Base-by-base conservation (phyloP, 2,329 filamentous ascomycete species). In the Cryphonectria parasitica region DNA sequence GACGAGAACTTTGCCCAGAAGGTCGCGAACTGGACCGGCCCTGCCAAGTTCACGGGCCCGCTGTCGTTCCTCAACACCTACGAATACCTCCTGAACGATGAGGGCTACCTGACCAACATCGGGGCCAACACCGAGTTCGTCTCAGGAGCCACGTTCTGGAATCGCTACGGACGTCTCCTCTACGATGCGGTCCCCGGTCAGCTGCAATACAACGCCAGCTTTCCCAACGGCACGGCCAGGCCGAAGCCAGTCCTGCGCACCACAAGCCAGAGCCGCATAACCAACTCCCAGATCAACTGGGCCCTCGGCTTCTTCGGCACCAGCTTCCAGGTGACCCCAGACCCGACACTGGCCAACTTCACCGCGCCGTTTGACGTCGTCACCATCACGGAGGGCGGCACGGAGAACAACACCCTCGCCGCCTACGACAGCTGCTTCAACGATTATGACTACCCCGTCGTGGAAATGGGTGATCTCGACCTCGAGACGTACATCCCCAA, bases 201-300 rank as follows among this genome's bases (percentile, higher is more conserved):
- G 73, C 73, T 85, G 0, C 77, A 81, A 2, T 89, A 87, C 79
- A 82, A 84, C 73, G 76, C 80, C 19, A 80, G 75, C 63, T 85
- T 78, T 69, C 74, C 80, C 39, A 84, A 86, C 70, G 83, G 83
- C 15, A 86, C 83, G 22, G 79, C 80, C 10, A 79, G 85, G 10
- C 79, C 82, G 0, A 85, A 84, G 76, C 82, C 86, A 0, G 81
- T 87, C 0, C 79, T 88, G 63, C 80, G 87, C 36, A 88, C 86
- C 0, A 89, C 87, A 0, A 80, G 81, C 56, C 86, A 88, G 76
- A 82, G 80, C 15, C 82, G 87, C 39, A 89, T 89, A 60, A 75
- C 84, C 70, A 87, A 88, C 76, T 86, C 83, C n/a, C 79, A 85
- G 74, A 84, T 86, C 74, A 83, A 80, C 72, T 87, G 85, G 85